phyloP scores from a whole-genome alignment of 495 filamentous ascomycete species.

The Hypoxylon trugodes region DNA sequence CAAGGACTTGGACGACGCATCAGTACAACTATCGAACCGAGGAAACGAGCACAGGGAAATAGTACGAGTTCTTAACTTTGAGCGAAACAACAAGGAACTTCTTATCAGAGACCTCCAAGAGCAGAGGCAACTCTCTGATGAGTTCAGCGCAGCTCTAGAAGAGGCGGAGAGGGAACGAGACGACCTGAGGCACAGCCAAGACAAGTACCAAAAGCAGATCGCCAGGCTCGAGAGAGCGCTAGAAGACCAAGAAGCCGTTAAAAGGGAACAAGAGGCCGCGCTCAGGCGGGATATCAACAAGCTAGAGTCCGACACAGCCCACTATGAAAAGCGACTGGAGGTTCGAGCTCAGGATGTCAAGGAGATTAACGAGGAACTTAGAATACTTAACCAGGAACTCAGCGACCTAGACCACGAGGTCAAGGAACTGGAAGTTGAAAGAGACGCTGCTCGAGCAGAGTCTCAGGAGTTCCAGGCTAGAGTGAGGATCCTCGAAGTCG shows the following conservation, averaged over 20 bases:
- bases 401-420: constrained; percentile 51
- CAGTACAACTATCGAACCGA: constrained; percentile 37
- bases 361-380: constrained; percentile 31
- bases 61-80: constrained; percentile 32
- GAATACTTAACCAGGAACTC: constrained; percentile 42
- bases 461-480: constrained; percentile 27
- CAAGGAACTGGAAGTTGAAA: constrained; percentile 38
- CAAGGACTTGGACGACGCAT: constrained; percentile 47
- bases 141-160: constrained; percentile 52
- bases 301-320: constrained; percentile 45
- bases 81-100: constrained; percentile 43
- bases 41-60: constrained; percentile 42
- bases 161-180: constrained; percentile 54
- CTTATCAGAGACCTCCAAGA: constrained; percentile 49
- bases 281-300: constrained; percentile 48
- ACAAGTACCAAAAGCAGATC: constrained; percentile 44
- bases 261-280: constrained; percentile 48
- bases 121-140: constrained; percentile 53
- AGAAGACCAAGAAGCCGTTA: constrained; percentile 44
- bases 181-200: constrained; percentile 42
- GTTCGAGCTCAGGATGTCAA: constrained; percentile 50
- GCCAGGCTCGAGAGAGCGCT: constrained; percentile 46
- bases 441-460: constrained; percentile 20
- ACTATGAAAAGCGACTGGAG: constrained; percentile 49
- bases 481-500: constrained; percentile 27